These are phyloP conservation scores for Komagataella phaffii DNA, from an alignment of 805 yeast genomes.

Conservation along the genomic window DNA sequence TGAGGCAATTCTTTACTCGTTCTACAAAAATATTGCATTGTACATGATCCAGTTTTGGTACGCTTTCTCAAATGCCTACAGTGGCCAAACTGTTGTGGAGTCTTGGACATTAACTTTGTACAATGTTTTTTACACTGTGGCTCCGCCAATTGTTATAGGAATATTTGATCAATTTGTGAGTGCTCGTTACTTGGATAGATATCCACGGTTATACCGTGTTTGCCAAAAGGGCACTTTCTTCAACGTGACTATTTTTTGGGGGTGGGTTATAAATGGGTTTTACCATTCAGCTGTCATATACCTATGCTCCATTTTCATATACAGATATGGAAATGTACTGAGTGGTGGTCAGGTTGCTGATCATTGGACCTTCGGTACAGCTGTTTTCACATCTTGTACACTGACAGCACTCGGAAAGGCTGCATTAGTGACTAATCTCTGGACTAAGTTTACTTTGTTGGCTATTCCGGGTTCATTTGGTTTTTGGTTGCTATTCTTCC, in stretches of 20 bases:
- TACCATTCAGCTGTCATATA: slow-evolving; percentile 83
- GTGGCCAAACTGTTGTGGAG: slow-evolving; percentile 93
- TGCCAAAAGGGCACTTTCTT: slow-evolving; percentile 86
- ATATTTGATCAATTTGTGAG: slow-evolving; percentile 93
- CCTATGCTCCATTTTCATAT: slow-evolving; percentile 57
- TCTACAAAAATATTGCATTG: slow-evolving; percentile 88
- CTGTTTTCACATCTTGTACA: slow-evolving; percentile 76
- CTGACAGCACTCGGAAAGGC: slow-evolving; percentile 92
- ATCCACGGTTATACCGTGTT: slow-evolving; percentile 83
- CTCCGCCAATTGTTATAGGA: slow-evolving; percentile 94
- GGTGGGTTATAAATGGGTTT: slow-evolving; percentile 93
- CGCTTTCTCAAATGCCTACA: slow-evolving; percentile 81
- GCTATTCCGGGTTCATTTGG: slow-evolving; percentile 92
- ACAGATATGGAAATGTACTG: slow-evolving; percentile 51
- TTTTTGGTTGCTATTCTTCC: slow-evolving; percentile 78
- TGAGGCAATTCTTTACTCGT: slow-evolving; percentile 84
- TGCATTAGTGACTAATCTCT: slow-evolving; percentile 76
- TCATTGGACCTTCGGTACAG: slow-evolving; percentile 94
- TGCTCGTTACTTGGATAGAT: slow-evolving; percentile 77
- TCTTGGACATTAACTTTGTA: slow-evolving; percentile 97
- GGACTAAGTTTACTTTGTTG: slow-evolving; percentile 86
- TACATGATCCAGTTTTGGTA: slow-evolving; percentile 99
- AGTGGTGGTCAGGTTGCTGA: slow-evolving; percentile 61
- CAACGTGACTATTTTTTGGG: slow-evolving; percentile 89
- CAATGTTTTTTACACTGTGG: slow-evolving; percentile 85